Evolutionary conservation across 768 basidiomycete genomes (phyloP), one percentile per base, ranked within the genome.

Genomic region (Mrakia gelida): DNA sequence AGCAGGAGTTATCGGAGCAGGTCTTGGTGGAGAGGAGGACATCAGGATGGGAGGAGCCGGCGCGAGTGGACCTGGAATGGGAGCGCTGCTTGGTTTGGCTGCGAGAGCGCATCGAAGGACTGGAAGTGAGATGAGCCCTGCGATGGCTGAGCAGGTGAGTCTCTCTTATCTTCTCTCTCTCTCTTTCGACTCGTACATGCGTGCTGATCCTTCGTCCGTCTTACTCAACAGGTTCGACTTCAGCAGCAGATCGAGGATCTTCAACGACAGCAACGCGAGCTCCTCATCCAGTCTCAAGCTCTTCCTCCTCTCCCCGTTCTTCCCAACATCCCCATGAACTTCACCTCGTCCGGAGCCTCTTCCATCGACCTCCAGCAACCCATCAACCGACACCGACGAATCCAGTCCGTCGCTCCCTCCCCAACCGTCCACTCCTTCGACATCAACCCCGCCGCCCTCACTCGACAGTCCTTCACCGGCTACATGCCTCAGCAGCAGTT

Each of bases 121-220:
- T 75, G 83, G 84, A 34, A 91, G 90, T 73, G 94, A 96, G 83
- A 89, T 95, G 78, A 84, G 81, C 13, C 80, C 82, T 7, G 81
- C 80, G 52, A 95, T 98, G 93, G 94, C 94, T 9, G 94, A 98
- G 85, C 96, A 98, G 89, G 94, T 93, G 80, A 80, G 86, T 79
- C 15, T 43, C 21, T 62, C 52, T 21, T 34, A 49, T 34, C 79
- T 86, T 79, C 13, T 61, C n/a, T 62, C 49, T 62, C 62, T 43
- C n/a, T 41, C 54, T 59, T 43, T 72, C 0, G 52, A 56, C 23
- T 52, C 38, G 76, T 73, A 79, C 76, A 79, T 63, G 5, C 76
- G n/a, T 63, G 15, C 78, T 38, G 32, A 32, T 71, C 30, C 21
- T 16, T 49, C 52, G 68, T 80, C 52, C 71, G 75, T 56, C 54